Percentiles rank a stretch among this genome's conserved stretches.
Evolutionary conservation across 106 monocot genomes (phyloP).

Genomic region (Dendrobium officinale): DNA sequence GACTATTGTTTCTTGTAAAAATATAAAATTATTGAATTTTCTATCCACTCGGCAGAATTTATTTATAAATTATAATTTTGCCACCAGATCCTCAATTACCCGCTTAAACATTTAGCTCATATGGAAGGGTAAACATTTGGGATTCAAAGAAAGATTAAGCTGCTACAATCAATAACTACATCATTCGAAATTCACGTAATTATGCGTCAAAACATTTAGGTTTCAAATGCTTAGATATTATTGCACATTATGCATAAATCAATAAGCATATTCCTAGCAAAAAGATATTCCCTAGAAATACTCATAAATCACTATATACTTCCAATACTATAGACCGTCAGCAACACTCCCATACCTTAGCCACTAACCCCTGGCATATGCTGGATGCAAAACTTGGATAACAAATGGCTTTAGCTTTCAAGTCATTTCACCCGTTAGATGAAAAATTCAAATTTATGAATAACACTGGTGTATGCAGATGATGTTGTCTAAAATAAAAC

Average conservation of each 20-base stretch:
- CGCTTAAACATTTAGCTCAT: background rate
- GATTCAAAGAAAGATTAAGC: background rate
- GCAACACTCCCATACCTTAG: background rate
- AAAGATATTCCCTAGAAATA: background rate
- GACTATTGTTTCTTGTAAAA: background rate
- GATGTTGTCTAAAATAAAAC: too few species aligned
- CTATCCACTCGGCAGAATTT: background rate
- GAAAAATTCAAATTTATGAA: too few species aligned
- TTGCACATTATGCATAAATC: background rate
- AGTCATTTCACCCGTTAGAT: too few species aligned
- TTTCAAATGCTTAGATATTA: background rate
- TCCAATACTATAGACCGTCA: background rate
- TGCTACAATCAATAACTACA: background rate
- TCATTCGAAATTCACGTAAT: background rate
- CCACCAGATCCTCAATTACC: background rate
- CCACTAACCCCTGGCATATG: background rate
- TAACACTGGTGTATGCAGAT: too few species aligned
- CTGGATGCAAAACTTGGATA: too few species aligned
- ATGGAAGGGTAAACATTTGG: background rate
- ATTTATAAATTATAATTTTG: background rate
- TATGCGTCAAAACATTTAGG: background rate
- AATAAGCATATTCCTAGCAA: background rate
- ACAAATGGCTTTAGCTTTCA: too few species aligned
- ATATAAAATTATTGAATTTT: background rate
- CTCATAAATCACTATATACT: background rate